These are phyloP conservation scores for Lodderomyces orthopsilosis DNA, from an alignment of 1,139 yeast genomes.

Conservation along the genomic window DNA sequence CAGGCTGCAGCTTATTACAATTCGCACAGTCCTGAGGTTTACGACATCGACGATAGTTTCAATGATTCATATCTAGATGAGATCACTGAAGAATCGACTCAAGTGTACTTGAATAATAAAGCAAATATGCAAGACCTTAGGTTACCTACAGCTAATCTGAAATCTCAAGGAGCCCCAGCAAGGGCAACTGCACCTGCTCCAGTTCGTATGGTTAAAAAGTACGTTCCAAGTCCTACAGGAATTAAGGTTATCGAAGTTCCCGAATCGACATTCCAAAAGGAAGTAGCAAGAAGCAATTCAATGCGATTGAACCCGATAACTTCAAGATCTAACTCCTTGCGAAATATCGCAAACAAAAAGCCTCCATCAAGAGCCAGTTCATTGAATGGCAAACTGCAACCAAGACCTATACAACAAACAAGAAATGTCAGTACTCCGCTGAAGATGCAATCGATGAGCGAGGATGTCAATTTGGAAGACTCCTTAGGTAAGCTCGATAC, in stretches of 20 bases:
- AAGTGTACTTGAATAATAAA: slow-evolving; percentile 21
- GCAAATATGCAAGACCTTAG: slow-evolving; percentile 26
- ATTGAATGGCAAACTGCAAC: slow-evolving; percentile 9
- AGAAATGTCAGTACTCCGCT: slow-evolving; percentile 10
- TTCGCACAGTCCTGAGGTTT: slow-evolving; percentile 11
- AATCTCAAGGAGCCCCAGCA: neutral
- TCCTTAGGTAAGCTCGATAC: slow-evolving; percentile 13
- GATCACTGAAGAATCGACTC: slow-evolving; percentile 24
- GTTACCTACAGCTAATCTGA: slow-evolving; percentile 10
- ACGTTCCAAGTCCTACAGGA: slow-evolving; percentile 49
- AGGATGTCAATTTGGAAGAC: slow-evolving; percentile 17
- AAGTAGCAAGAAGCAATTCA: slow-evolving; percentile 41
- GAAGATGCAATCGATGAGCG: slow-evolving; percentile 16
- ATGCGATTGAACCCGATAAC: slow-evolving; percentile 22
- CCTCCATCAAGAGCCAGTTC: slow-evolving; percentile 21
- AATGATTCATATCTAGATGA: slow-evolving; percentile 31
- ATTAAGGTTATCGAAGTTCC: slow-evolving; percentile 50
- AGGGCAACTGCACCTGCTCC: slow-evolving; percentile 5
- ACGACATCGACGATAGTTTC: slow-evolving; percentile 31
- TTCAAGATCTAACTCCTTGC: slow-evolving; percentile 24
- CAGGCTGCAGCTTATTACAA: slow-evolving; percentile 1
- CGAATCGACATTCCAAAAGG: slow-evolving; percentile 34
- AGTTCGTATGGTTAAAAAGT: slow-evolving; percentile 45
- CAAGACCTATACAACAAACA: neutral
- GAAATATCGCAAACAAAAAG: slow-evolving; percentile 13